Base-by-base conservation (phyloP, 306 rosid species). In the Casuarina cunninghamiana region DNA sequence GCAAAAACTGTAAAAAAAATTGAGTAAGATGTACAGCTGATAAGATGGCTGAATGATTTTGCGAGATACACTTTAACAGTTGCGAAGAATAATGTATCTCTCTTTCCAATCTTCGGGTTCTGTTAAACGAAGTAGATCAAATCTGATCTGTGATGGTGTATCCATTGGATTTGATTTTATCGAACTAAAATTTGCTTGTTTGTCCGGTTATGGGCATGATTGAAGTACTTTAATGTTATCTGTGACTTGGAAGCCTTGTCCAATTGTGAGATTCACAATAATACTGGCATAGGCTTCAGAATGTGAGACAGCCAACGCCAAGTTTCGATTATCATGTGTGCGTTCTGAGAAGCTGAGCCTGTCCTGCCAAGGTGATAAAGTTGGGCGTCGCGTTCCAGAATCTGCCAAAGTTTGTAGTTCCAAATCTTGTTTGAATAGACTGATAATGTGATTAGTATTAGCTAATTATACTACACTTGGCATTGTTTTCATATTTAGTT, bases 231-330 rank as follows among this genome's bases (percentile, higher is more conserved):
- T 63, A 74, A 76, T 69, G 76, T 19, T 3, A 87, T 67, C 32
- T 42, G 17, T 67, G 50, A 17, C n/a, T 67, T 53, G 19, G 16
- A 38, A 63, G 45, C 69, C 50, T 65, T 41, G 71, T 39, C 41
- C 41, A 41, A 42, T 67, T n/a, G 51, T n/a, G 35, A 15, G 21
- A 12, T 66, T 41, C 21, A 39, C 46, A 66, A 66, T 41, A 15
- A 66, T 66, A 66, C 15, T 67, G 17, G 50, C 7, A 41, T 67
- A 10, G 13, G 73, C 62, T 79, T 65, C 60, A 80, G 75, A 76
- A 80, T 11, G 4, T 84, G 84, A 66, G 86, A 84, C 86, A 84
- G 76, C 78, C 58, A 82, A 82, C 68, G 60, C 88, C 80, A 84
- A 80, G 85, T 72, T 84, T 69, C 57, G 85, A 81, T 73, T 45